Conservation (phyloP, 140 eudicot genomes). For the Stevia rebaudiana region DNA sequence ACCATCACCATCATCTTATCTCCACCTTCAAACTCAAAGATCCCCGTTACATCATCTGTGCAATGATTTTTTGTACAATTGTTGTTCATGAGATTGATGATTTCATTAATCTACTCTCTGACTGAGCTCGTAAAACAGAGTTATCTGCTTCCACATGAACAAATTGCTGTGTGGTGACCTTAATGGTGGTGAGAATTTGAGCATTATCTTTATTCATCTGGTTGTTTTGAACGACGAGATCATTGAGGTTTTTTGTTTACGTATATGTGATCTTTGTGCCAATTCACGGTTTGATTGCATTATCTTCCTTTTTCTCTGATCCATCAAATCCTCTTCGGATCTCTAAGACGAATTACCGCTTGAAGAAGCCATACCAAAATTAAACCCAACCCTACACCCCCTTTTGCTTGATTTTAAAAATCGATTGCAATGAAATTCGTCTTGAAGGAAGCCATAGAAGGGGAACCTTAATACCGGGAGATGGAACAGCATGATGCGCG, state of each 20-base stretch:
- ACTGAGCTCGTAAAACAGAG: conserved; percentile 68
- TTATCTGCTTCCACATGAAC: conserved; percentile 69
- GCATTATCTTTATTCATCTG: conserved; percentile 57
- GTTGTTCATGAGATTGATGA: conserved; percentile 45
- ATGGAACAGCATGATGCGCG: too few relatives aligned
- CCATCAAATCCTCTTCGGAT: conserved; percentile 55
- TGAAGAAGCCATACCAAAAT: conserved; percentile 51
- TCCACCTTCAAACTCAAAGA: conserved; percentile 28
- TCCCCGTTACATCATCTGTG: conserved; percentile 13
- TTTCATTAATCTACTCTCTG: conserved; percentile 71
- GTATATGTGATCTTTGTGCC: conserved; percentile 75
- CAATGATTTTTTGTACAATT: conserved; percentile 9
- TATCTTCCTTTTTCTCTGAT: conserved; percentile 74
- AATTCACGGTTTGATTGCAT: conserved; percentile 92
- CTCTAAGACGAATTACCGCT: conserved; percentile 64
- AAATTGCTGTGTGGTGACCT: conserved; percentile 48
- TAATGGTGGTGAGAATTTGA: conserved; percentile 50
- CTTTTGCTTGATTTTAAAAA: too few relatives aligned
- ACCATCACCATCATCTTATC: too few relatives aligned
- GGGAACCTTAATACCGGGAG: too few relatives aligned
- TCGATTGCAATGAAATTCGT: too few relatives aligned
- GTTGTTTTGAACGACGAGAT: conserved; percentile 52
- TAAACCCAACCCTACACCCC: too few relatives aligned
- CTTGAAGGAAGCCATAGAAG: too few relatives aligned
- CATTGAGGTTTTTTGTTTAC: conserved; percentile 70